These are phyloP conservation scores for Thelephora terrestris DNA, from an alignment of 1,284 basidiomycete species.

Conservation along the genomic window DNA sequence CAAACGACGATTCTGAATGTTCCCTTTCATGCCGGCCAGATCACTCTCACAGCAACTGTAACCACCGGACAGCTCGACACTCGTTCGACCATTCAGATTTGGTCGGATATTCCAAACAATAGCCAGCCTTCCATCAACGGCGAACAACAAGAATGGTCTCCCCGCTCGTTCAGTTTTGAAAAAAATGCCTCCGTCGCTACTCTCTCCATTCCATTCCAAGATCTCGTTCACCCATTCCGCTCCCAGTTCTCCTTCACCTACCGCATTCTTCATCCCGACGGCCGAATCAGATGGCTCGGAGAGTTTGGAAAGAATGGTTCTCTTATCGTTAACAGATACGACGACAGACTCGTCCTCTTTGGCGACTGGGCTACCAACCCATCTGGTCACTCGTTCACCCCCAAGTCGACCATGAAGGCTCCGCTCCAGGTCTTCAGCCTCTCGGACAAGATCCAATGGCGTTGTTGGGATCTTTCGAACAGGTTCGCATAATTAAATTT, in stretches of 20 bases:
- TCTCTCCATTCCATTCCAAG: neutral
- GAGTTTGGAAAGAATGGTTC: slow-evolving; percentile 18
- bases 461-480: neutral
- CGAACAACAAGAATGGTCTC: no score
- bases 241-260: slow-evolving; percentile 22
- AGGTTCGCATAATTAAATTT: neutral
- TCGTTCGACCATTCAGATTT: neutral
- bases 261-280: slow-evolving; percentile 20
- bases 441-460: neutral
- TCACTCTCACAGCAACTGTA: neutral
- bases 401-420: neutral
- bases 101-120: neutral
- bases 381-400: neutral
- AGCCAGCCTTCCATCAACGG: no score
- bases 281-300: slow-evolving; percentile 20
- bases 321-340: slow-evolving; percentile 12
- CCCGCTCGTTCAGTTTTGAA: no score
- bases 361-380: neutral
- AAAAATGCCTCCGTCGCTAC: no score
- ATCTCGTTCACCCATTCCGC: slow-evolving; percentile 1
- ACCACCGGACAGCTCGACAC: neutral
- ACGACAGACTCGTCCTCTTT: neutral
- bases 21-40: neutral
- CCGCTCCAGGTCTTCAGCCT: neutral
- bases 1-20: neutral